phyloP scores from a whole-genome alignment of 371 early-diverging fungal species.

The Batrachochytrium dendrobatidis region DNA sequence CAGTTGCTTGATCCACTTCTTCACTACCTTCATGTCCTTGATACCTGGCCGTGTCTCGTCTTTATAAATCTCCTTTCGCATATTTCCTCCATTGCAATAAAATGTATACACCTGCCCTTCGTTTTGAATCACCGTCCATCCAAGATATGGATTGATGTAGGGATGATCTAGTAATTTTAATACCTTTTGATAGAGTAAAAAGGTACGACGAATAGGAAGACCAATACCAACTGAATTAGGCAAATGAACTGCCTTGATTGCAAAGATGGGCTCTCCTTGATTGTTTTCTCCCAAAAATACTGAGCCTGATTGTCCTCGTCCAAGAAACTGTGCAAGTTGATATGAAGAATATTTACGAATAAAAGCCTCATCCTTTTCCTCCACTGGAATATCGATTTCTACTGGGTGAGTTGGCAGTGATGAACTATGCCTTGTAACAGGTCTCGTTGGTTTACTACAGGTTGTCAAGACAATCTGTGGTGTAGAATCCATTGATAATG shows the following conservation, averaged over 20 bases:
- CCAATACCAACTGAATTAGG: slow-evolving; percentile 9
- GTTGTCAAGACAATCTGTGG: too few species aligned
- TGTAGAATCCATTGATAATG: too few species aligned
- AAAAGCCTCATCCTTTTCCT: slow-evolving; percentile 13
- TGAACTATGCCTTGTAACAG: too few species aligned
- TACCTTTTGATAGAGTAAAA: slow-evolving; percentile 7
- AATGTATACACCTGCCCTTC: slow-evolving; percentile 15
- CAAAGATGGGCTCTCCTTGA: slow-evolving; percentile 12
- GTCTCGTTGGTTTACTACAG: too few species aligned
- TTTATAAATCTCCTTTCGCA: background rate
- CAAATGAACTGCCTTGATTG: slow-evolving; percentile 14
- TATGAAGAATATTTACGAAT: slow-evolving; percentile 6
- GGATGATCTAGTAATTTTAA: slow-evolving; percentile 5
- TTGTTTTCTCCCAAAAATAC: slow-evolving; percentile 13
- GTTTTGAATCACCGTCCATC: slow-evolving; percentile 14
- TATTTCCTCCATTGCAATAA: slow-evolving; percentile 8
- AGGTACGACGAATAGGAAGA: slow-evolving; percentile 9
- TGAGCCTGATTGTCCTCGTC: slow-evolving; percentile 13
- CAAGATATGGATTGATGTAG: slow-evolving; percentile 10
- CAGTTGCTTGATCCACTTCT: slow-evolving; percentile 4
- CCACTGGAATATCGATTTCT: background rate
- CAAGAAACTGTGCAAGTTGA: slow-evolving; percentile 9
- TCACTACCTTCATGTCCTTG: background rate
- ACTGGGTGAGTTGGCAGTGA: slow-evolving; percentile 1
- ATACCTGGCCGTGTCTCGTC: background rate